Base-by-base conservation (phyloP, 768 basidiomycete species). In the Tricholoma saponaceum region DNA sequence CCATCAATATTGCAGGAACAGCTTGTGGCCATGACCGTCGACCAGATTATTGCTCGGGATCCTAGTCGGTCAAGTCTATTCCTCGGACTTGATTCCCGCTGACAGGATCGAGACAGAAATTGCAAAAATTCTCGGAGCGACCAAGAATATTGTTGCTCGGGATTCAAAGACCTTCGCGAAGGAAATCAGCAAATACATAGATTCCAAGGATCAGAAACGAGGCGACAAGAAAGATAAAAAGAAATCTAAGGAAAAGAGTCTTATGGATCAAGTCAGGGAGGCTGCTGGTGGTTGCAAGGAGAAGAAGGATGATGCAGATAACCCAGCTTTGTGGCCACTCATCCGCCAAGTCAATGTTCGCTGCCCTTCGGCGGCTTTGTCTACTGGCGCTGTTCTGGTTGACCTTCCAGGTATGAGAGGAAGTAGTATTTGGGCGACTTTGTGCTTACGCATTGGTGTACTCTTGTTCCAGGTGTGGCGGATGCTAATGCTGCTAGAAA, bases 401-500 rank as follows among this genome's bases (percentile, higher is more conserved):
- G 85, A 87, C 65, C 69, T 87, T 56, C 85, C 85, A 52, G 85
- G 85, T 74, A 64, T n/a, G 67, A 59, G 22, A 20, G 23, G 18
- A 18, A 10, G 23, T 18, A 10, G 23, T 18, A 2, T 30, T 50
- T 47, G 14, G 23, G 13, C 46, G 20, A 16, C 7, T 20, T 49
- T 30, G 30, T 18, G 10, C 26, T 25, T 52, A 28, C 23, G 8
- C 1, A 23, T 44, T 55, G 25, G 55, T 32, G 50, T 23, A 46
- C 56, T 52, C 54, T 37, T 32, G 22, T 10, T 16, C 16, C 52
- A 79, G 79, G 79, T 71, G 81, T 84, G 23, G 83, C 83, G 12
- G 85, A 87, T 64, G 82, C 83, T 16, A 87, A 87, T 64, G 83
- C 83, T 10, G 85, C 85, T 13, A 72, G 84, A 55, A 82, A 82